Base-by-base conservation (phyloP, 768 basidiomycete species). In the Coprinopsis sp. region DNA sequence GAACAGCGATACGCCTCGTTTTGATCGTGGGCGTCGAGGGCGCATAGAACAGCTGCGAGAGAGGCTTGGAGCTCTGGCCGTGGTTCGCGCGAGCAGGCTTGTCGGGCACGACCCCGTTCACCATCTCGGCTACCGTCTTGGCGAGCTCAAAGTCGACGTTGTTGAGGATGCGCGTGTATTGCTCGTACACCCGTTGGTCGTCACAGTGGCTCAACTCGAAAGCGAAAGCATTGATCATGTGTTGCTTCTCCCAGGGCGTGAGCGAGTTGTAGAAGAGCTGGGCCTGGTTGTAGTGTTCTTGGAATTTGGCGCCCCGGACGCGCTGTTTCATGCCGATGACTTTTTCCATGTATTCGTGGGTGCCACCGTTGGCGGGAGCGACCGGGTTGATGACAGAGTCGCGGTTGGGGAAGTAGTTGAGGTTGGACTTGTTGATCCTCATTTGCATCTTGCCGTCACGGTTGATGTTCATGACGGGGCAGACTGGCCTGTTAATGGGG, bases 351-450 rank as follows among this genome's bases (percentile, higher is more conserved):
- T 50, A 80, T 77, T 83, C 81, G 1, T 56, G 39, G 51, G 81
- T 83, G 23, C 78, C 86, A 7, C 85, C 87, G 4, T 79, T 51
- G 1, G 66, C 59, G 1, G 65, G 55, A 11, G 74, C 61, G 12
- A 75, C 71, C 0, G 84, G 82, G 11, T 63, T 65, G 11, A 71
- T 74, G 4, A 69, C 59, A 10, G 69, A 61, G 36, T 76, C 72
- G 10, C 91, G 77, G 59, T 93, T 93, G 0, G 92, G 92, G 77
- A 79, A 87, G 58, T 94, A 94, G 55, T 91, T 91, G 55, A 84
- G 64, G 4, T 51, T 62, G 42, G 74, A 76, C 57, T 75, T 78
- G 34, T 71, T 67, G 48, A 87, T 87, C 23, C 68, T 76, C 50
- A 77, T 73, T 38, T 82, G 74, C 47, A 64, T 62, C 50, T 70